Percentiles rank a stretch among this genome's conserved stretches.
phyloP scores from a whole-genome alignment of 805 yeast species.

The Saccharomycopsis schoenii region DNA sequence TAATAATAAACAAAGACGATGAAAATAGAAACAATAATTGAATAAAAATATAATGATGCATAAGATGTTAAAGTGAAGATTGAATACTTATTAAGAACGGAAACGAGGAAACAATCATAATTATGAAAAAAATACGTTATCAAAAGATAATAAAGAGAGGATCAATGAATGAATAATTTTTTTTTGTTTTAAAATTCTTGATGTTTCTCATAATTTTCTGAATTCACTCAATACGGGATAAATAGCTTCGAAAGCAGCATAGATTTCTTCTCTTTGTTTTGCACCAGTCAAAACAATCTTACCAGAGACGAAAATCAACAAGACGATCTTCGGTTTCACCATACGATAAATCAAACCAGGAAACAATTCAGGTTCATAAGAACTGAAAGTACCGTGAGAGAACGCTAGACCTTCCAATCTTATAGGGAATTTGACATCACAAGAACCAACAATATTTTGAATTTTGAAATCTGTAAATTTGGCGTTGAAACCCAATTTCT shows the following conservation, averaged over 20 bases:
- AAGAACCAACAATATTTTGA: constrained; percentile 96
- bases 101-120: background rate
- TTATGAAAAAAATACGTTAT: background rate
- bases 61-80: background rate
- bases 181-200: background rate
- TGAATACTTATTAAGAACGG: background rate
- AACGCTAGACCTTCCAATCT: constrained; percentile 96
- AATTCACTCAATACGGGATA: constrained; percentile 98
- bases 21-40: background rate
- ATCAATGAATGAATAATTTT: background rate
- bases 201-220: constrained; percentile 50
- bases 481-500: constrained; percentile 94
- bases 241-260: constrained; percentile 96
- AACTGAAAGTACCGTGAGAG: constrained; percentile 96
- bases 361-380: constrained; percentile 95
- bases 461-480: constrained; percentile 96
- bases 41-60: background rate
- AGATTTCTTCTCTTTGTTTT: constrained; percentile 95
- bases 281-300: constrained; percentile 98
- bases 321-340: constrained; percentile 97
- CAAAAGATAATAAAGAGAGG: background rate
- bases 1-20: background rate
- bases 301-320: constrained; percentile 92
- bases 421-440: constrained; percentile 97
- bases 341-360: constrained; percentile 98